These are phyloP conservation scores for Solanum boliviense DNA, from an alignment of 257 asterid species.

Conservation along the genomic window DNA sequence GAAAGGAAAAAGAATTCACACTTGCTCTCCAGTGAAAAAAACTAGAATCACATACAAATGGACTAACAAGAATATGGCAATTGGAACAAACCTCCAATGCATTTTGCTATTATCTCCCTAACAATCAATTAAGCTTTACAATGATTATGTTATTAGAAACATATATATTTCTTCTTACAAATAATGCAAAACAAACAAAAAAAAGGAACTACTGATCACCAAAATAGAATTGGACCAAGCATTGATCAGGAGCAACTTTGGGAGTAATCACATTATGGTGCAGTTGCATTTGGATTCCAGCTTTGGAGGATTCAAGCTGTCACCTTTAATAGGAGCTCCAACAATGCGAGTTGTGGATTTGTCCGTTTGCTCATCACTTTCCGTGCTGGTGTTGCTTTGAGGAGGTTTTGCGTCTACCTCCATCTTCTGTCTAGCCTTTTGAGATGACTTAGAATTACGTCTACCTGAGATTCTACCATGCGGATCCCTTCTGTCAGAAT, in stretches of 20 bases:
- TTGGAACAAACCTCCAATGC: constrained; percentile 21
- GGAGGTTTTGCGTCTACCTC: constrained; percentile 41
- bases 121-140: constrained; percentile 54
- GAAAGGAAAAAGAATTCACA: constrained; percentile 21
- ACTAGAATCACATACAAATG: constrained; percentile 23
- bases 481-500: constrained; percentile 38
- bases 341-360: constrained; percentile 30
- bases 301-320: constrained; percentile 61
- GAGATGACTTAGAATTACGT: constrained; percentile 49
- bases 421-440: constrained; percentile 43
- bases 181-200: constrained; percentile 39
- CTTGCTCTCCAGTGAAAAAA: constrained; percentile 15
- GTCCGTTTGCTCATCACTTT: constrained; percentile 20
- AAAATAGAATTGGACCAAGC: constrained; percentile 2
- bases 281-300: constrained; percentile 95
- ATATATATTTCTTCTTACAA: constrained; percentile 21
- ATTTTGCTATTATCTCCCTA: constrained; percentile 46
- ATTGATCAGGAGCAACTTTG: not conserved
- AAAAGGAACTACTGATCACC: constrained; percentile 13
- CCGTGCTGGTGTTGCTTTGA: constrained; percentile 12
- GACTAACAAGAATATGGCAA: constrained; percentile 39
- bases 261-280: constrained; percentile 54
- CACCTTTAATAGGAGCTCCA: constrained; percentile 38
- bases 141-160: constrained; percentile 19
- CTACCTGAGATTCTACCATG: constrained; percentile 37